A percentile compares a stretch with the other conserved stretches of the same genome.
Conservation (phyloP, 2,329 filamentous ascomycete genomes). For the Emergomyces pasteurianus region DNA sequence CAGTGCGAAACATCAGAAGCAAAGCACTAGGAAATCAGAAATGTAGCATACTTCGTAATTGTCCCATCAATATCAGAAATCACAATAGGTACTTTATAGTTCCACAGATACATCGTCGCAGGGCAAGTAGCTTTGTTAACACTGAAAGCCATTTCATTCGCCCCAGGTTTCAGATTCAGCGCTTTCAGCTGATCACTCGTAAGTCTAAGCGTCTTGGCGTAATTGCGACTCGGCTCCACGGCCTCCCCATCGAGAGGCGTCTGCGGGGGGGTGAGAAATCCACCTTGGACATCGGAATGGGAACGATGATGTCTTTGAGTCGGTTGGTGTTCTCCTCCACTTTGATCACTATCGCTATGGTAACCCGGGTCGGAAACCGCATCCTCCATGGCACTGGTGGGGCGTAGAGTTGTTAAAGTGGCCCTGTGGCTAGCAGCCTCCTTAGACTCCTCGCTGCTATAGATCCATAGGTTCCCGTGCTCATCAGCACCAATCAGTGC, state of each 20-base stretch:
- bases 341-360: constrained; percentile 69
- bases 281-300: constrained; percentile 58
- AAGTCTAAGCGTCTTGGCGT: constrained; percentile 88
- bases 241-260: constrained; percentile 37
- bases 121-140: constrained; percentile 89
- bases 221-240: constrained; percentile 66
- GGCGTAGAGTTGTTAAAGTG: constrained; percentile 40
- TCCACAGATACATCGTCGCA: constrained; percentile 91
- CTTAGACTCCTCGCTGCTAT: constrained; percentile 94
- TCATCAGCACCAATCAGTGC: constrained; percentile 91
- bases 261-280: constrained; percentile 48
- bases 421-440: constrained; percentile 64
- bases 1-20: neutral
- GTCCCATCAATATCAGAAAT: constrained; percentile 98
- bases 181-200: constrained; percentile 92
- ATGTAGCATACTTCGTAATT: constrained; percentile 61
- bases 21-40: neutral
- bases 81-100: constrained; percentile 79
- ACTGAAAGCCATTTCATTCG: constrained; percentile 89
- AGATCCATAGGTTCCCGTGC: constrained; percentile 97
- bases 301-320: constrained; percentile 41
- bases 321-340: constrained; percentile 52
- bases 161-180: constrained; percentile 67
- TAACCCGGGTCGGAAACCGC: constrained; percentile 88
- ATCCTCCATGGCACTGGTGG: constrained; percentile 53